Evolutionary conservation across 805 yeast species (phyloP), one percentile per base, ranked within the genome.

Genomic region (Ogataea angusta): DNA sequence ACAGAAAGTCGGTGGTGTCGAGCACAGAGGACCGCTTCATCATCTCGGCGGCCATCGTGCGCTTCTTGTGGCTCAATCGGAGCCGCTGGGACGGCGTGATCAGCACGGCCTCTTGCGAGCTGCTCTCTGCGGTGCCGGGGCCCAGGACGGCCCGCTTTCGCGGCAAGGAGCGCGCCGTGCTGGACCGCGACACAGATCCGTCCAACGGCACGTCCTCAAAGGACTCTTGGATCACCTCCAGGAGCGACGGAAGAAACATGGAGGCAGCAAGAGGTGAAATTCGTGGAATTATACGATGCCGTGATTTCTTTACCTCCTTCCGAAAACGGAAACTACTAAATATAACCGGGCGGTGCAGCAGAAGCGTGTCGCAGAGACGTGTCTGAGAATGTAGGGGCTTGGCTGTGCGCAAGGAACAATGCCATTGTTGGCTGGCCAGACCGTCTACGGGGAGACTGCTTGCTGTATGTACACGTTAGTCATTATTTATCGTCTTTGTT

Each of bases 1-100:
- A 77, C 6, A 63, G 39, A 14, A 53, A 58, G 33, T 66, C 72
- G 13, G 62, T 59, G 28, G 61, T 60, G 23, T 57, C 61, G 10
- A 45, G 24, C 17, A 45, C 13, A 6, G 27, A 19, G n/a, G 45
- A 40, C 7, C 42, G 24, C 14, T 36, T 25, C 17, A 44, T 30
- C 38, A 44, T 16, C 32, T 37, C 43, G 31, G 34, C 21, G n/a
- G 43, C 30, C 18, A 38, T 42, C 10, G 38, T 43, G 22, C 49
- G 49, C 15, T 48, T 45, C 15, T 48, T 52, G 30, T 53, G 54
- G 34, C 45, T 54, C 13, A 57, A 31, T 40, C 61, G 47, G 21
- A 52, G 45, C 14, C 48, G 49, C 31, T 58, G 64, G 6, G 63
- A 58, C 10, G 63, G 57, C 2, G 63, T 59, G 14, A 56, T 42